Conservation (phyloP, 164 flowering plant genomes). For the Houttuynia cordata region DNA sequence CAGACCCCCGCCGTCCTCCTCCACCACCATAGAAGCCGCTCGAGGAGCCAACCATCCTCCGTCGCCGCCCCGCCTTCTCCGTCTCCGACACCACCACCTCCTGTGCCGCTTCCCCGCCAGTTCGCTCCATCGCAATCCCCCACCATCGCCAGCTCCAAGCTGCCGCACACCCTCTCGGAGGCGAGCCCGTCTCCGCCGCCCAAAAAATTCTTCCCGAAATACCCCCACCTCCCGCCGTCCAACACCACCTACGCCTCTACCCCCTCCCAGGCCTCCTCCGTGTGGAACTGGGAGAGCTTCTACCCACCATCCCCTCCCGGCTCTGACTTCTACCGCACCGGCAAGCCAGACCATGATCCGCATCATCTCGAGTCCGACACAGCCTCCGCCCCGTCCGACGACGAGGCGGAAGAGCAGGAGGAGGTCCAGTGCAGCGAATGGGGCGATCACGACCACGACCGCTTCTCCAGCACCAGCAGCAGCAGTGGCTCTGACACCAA, state of each 20-base stretch:
- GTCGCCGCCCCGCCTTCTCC: not conserved
- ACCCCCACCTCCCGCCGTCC: constrained; percentile 12
- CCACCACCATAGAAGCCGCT: not conserved
- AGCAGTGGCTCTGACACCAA: constrained; percentile 7
- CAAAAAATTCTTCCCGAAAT: constrained; percentile 10
- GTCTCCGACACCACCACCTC: constrained; percentile 3
- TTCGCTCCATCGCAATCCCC: constrained; percentile 35
- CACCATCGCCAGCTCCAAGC: constrained; percentile 33
- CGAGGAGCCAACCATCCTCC: not conserved
- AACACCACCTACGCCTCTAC: constrained; percentile 48
- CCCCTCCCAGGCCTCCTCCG: constrained; percentile 83
- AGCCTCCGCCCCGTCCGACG: constrained; percentile 3
- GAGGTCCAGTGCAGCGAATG: constrained; percentile 92
- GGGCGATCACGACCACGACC: constrained; percentile 57
- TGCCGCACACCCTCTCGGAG: constrained; percentile 48
- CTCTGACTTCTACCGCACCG: constrained; percentile 22
- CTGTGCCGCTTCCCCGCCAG: constrained; percentile 25
- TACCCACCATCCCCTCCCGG: constrained; percentile 95
- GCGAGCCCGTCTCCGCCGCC: constrained; percentile 15
- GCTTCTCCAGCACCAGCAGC: constrained; percentile 23
- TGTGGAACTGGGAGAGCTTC: constrained; percentile 96
- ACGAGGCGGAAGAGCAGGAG: constrained; percentile 37
- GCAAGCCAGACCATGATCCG: not conserved
- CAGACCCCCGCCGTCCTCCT: constrained; percentile 51
- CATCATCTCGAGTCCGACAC: not conserved